A percentile compares a stretch with the other conserved stretches of the same genome.
Conservation (phyloP, 1,284 basidiomycete species). For the Malassezia globosa region DNA sequence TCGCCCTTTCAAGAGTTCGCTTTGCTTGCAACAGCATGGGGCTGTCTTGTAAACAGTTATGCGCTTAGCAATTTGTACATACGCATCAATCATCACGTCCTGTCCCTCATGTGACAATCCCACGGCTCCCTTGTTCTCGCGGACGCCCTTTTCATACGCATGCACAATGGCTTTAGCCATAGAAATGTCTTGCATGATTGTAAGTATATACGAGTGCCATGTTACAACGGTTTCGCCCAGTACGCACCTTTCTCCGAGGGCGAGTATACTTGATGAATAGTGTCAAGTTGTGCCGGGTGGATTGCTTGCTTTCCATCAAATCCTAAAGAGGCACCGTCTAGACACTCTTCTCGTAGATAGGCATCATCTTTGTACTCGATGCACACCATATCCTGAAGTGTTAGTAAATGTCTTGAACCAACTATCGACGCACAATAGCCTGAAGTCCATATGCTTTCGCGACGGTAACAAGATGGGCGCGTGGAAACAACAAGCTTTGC, state of each 20-base stretch:
- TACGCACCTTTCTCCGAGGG: constrained; percentile 60
- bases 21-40: constrained; percentile 52
- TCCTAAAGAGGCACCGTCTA: constrained; percentile 52
- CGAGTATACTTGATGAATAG: constrained; percentile 66
- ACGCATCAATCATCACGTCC: constrained; percentile 61
- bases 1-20: constrained; percentile 51
- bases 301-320: constrained; percentile 63
- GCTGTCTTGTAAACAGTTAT: not conserved
- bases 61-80: not conserved
- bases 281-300: constrained; percentile 71
- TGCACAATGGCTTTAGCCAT: constrained; percentile 60
- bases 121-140: constrained; percentile 55
- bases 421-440: constrained; percentile 55
- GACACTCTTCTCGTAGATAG: constrained; percentile 63
- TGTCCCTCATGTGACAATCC: constrained; percentile 54
- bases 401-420: too few species aligned
- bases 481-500: constrained; percentile 67
- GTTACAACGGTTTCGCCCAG: too few species aligned
- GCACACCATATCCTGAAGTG: constrained; percentile 59
- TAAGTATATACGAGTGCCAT: too few species aligned
- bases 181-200: constrained; percentile 56
- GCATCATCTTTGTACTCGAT: constrained; percentile 71
- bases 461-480: constrained; percentile 70
- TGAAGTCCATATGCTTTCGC: constrained; percentile 73
- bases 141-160: constrained; percentile 49